Base-by-base conservation (phyloP, 768 basidiomycete species). In the Crepidotus variabilis region DNA sequence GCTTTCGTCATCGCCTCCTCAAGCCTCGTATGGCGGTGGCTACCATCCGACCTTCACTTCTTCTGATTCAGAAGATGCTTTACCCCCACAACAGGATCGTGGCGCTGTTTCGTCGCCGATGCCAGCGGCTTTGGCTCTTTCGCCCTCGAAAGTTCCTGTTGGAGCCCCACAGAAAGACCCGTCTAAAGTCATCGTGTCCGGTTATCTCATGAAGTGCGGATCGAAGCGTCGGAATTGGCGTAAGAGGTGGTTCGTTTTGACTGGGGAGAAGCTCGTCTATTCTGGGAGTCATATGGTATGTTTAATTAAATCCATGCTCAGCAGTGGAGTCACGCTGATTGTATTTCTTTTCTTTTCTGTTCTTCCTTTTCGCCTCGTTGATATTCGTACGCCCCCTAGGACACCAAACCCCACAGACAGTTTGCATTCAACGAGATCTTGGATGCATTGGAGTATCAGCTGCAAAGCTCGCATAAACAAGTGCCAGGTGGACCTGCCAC, bases 181-280 rank as follows among this genome's bases (percentile, higher is more conserved):
- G 18, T 75, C 83, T n/a, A 95, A 94, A 74, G 76, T 86, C 36
- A 87, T 99, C 36, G 68, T 96, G 3, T 85, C 86, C 18, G 94
- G 94, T 1, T 99, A 98, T 70, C 77, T 99, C 59, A 94, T 95
- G 90, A 98, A 98, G 67, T 94, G 93, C 70, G 94, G 93, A 23
- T 87, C 88, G 46, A 93, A 95, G 62, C 83, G 96, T 66, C 88
- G 90, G 64, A 92, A 85, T 61, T 99, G 97, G 97, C 82, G 94
- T 55, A 98, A 99, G 72, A 76, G 97, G 24, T 98, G 95, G 96
- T 98, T 99, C 65, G 86, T 92, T 35, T 76, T 99, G n/a, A 93
- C 87, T 36, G 86, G 86, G 36, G 92, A 94, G 64, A 90, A 86
- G 66, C 73, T 99, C 52, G 74, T 92, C 34, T 99, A 99, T 74